A percentile compares a stretch with the other conserved stretches of the same genome.
These are phyloP conservation scores for Annulohypoxylon truncatum DNA, from an alignment of 2,329 filamentous ascomycete genomes.

Conservation along the genomic window DNA sequence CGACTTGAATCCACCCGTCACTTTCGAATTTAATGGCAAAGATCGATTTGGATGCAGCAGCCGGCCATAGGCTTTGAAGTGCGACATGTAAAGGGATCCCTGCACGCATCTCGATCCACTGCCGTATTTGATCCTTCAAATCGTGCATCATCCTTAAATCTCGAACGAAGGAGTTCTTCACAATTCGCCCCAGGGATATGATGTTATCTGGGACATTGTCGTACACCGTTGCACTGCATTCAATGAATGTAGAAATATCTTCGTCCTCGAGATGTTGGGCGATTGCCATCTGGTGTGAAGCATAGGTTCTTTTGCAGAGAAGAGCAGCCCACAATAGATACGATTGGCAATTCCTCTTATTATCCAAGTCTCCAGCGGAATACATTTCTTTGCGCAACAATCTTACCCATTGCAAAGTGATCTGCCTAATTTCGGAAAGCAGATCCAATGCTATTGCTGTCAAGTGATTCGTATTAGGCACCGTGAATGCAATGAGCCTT, in stretches of 20 bases:
- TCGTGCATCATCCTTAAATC: slow-evolving; percentile 59
- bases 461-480: not conserved
- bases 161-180: slow-evolving; percentile 56
- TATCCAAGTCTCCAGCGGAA: slow-evolving; percentile 52
- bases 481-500: slow-evolving; percentile 50
- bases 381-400: slow-evolving; percentile 59
- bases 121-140: slow-evolving; percentile 51
- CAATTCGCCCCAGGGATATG: slow-evolving; percentile 46
- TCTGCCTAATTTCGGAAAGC: slow-evolving; percentile 55
- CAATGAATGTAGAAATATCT: slow-evolving; percentile 41
- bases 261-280: slow-evolving; percentile 8
- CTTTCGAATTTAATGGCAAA: slow-evolving; percentile 25
- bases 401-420: slow-evolving; percentile 63
- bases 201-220: slow-evolving; percentile 57
- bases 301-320: slow-evolving; percentile 61
- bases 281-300: slow-evolving; percentile 21
- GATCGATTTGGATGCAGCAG: slow-evolving; percentile 43
- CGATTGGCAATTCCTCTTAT: slow-evolving; percentile 52
- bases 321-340: slow-evolving; percentile 67
- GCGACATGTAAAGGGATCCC: slow-evolving; percentile 47
- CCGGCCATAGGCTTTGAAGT: slow-evolving; percentile 58
- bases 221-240: slow-evolving; percentile 54
- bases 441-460: slow-evolving; percentile 45
- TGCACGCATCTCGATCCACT: slow-evolving; percentile 48
- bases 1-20: slow-evolving; percentile 41